Base-by-base conservation (phyloP, 768 basidiomycete genomes). In the Dendrothele bispora region DNA sequence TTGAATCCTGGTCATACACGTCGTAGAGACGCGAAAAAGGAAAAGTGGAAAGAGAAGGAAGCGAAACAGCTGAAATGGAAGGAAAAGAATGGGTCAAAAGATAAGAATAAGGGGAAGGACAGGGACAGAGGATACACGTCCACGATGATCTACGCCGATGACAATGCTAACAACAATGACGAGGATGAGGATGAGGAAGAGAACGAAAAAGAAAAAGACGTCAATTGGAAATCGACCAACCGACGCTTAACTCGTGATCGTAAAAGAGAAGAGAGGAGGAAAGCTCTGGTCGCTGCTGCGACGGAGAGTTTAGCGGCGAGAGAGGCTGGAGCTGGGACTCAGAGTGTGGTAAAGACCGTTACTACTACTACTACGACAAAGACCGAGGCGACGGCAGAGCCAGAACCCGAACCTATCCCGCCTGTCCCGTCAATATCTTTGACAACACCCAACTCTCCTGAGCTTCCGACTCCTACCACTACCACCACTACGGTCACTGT, bases 241-340 rank as follows among this genome's bases (percentile, higher is more conserved):
- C 70, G 77, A 14, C 71, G 75, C 15, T 64, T 73, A 40, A 71
- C 66, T 24, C 73, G 80, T 29, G 82, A 84, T 54, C 73, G 70
- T 48, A 72, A 70, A 46, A 66, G 77, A 18, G 81, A 82, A 44
- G 72, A 77, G 51, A 77, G 75, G 47, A 55, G 65, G 29, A 67
- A 60, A 53, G 64, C 63, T 0, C 51, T 73, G 49, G 56, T 70
- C 51, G 56, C 60, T 8, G 59, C 60, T 42, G 66, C 71, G 24
- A 25, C 56, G 8, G 46, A 44, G 36, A 32, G 50, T 15, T 48
- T n/a, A 50, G 29, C 28, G 39, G 50, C 39, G 18, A 32, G 24
- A 7, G 15, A 15, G n/a, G 21, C 10, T 14, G 41, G 15, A 6
- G 10, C 14, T 44, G 30, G 27, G 14, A 24, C 8, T 44, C 1